Evolutionary conservation across 176 grass and related monocot species (phyloP).

Genomic region (Paspalum notatum): DNA sequence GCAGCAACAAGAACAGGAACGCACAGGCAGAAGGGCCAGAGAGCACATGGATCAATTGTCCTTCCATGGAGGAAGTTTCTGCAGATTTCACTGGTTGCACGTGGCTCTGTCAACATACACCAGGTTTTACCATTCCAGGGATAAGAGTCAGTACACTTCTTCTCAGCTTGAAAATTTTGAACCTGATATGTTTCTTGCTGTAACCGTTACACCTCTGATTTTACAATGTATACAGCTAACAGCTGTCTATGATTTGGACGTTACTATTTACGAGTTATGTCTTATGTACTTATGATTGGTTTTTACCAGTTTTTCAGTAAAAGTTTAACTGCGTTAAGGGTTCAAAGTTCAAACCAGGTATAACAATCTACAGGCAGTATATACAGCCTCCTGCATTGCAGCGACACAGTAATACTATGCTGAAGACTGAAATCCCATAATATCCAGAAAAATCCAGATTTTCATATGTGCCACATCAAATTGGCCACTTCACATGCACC

Average conservation of each 20-base stretch:
- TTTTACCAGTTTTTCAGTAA: neutral
- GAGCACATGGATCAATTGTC: constrained; percentile 40
- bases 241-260: constrained; percentile 4
- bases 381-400: neutral
- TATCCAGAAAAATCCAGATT: constrained; percentile 20
- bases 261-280: neutral
- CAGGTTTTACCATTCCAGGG: neutral
- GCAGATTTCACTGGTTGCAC: constrained; percentile 41
- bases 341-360: neutral
- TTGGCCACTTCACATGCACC: neutral
- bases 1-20: constrained; percentile 32
- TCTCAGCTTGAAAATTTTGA: constrained; percentile 26
- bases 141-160: neutral
- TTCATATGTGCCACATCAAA: constrained; percentile 4
- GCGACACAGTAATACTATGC: neutral
- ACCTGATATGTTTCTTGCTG: neutral
- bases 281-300: no score
- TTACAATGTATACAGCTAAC: neutral
- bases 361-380: neutral
- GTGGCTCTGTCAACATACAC: constrained; percentile 29
- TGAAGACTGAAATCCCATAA: constrained; percentile 17
- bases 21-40: constrained; percentile 26
- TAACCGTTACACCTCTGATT: neutral
- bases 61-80: constrained; percentile 40
- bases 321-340: neutral